Base-by-base conservation (phyloP, 495 filamentous ascomycete species). In the Xylaria scruposa region DNA sequence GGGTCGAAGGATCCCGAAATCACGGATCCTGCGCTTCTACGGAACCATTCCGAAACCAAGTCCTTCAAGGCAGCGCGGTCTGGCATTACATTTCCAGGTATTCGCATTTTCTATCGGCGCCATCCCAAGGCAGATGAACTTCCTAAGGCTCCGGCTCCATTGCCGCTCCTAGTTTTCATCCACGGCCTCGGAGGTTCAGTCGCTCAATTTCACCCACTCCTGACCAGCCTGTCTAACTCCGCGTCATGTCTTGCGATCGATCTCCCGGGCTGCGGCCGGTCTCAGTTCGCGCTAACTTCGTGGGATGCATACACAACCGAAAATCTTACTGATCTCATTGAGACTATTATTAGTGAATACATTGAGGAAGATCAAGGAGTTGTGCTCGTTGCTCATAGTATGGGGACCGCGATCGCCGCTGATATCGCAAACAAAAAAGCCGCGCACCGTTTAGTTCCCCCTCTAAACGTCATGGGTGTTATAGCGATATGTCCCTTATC, bases 201-300 rank as follows among this genome's bases (percentile, higher is more conserved):
- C 17, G 91, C 94, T 8, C 95, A 98, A 78, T 98, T 97, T 79
- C 87, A 92, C 70, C 89, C 93, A 46, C 81, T 98, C 6, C 85
- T 98, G 15, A 92, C 89, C 1, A 95, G 92, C 79, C 84, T 98
- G 44, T 90, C 92, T 17, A 94, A 97, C 72, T 83, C 94, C 26
- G 93, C 92, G 1, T 91, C 95, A n/a, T 97, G 94, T 75, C 88
- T 98, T 19, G 92, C 92, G 6, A 91, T 98, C 69, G 95, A 98
- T 79, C 83, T 97, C 2, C 95, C 95, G 2, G 95, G 95, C 38
- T 97, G 94, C 72, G 95, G 95, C 38, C 81, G 89, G 7, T 97
- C 94, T 9, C 83, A 85, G 15, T 95, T 94, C 80, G 85, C 83
- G 33, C 91, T 90, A 3, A 89, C 83, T 2, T 77, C 84, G 36